Percentiles rank a stretch among this genome's conserved stretches.
Conservation (phyloP, 2,329 filamentous ascomycete genomes). For the Magnaporthales sp. region DNA sequence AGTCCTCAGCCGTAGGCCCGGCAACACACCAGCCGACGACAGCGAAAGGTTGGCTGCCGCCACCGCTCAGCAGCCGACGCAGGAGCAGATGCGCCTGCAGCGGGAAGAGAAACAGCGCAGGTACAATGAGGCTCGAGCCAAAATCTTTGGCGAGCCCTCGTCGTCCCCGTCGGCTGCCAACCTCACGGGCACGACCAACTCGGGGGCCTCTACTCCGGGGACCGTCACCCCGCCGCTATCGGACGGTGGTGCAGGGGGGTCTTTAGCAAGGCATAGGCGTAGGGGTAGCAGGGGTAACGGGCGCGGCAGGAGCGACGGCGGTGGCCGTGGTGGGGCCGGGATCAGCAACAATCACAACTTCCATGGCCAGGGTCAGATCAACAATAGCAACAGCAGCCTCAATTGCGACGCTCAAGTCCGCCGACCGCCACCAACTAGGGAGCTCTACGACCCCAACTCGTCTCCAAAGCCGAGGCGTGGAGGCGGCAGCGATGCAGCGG, state of each 20-base stretch:
- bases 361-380: not conserved
- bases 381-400: conserved; percentile 9
- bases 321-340: not conserved
- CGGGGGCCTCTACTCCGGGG: conserved; percentile 54
- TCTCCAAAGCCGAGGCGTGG: conserved; percentile 51
- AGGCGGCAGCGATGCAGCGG: conserved; percentile 24
- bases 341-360: not conserved
- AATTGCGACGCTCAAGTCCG: conserved; percentile 16
- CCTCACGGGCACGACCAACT: conserved; percentile 13
- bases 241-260: not conserved
- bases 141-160: conserved; percentile 63
- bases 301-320: conserved; percentile 33
- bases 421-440: conserved; percentile 32
- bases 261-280: not conserved
- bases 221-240: conserved; percentile 49
- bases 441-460: conserved; percentile 73
- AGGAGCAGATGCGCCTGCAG: conserved; percentile 72
- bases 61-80: conserved; percentile 42
- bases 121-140: conserved; percentile 81
- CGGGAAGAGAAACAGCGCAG: conserved; percentile 83
- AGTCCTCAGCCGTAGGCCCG: conserved; percentile 75
- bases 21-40: conserved; percentile 44
- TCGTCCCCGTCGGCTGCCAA: conserved; percentile 9
- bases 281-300: not conserved
- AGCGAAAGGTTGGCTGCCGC: conserved; percentile 49